These are phyloP conservation scores for Cryptococcus wingfieldii DNA, from an alignment of 1,284 basidiomycete species.

Conservation along the genomic window DNA sequence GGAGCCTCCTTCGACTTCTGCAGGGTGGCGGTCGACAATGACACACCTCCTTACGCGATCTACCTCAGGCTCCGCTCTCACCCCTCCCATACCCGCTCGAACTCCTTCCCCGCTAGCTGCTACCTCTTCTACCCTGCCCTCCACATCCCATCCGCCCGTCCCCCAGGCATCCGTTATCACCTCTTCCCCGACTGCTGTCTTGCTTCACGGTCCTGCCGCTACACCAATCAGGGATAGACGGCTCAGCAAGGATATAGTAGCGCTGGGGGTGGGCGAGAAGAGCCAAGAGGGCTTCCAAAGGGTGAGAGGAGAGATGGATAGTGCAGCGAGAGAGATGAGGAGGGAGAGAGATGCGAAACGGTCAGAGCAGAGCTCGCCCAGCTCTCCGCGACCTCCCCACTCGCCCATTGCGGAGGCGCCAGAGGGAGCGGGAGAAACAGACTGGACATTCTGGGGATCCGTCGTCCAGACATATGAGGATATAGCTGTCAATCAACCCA, in stretches of 20 bases:
- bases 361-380: background rate
- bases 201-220: conserved; percentile 29
- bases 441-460: conserved; percentile 88
- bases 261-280: conserved; percentile 29
- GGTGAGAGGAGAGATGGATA: conserved; percentile 45
- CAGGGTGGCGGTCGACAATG: conserved; percentile 38
- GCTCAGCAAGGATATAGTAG: conserved; percentile 34
- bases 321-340: conserved; percentile 45
- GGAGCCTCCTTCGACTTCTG: conserved; percentile 1
- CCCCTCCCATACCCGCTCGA: conserved; percentile 2
- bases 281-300: conserved; percentile 45
- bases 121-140: conserved; percentile 3
- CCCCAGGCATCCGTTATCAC: background rate
- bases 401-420: background rate
- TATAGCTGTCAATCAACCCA: conserved; percentile 71
- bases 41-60: conserved; percentile 20
- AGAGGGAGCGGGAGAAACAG: conserved; percentile 20
- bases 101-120: conserved; percentile 1
- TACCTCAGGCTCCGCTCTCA: conserved; percentile 6
- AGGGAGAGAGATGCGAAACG: conserved; percentile 62
- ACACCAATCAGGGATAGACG: conserved; percentile 34
- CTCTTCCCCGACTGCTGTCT: conserved; percentile 9
- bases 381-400: background rate
- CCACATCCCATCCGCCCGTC: background rate
- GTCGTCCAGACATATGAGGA: conserved; percentile 88